These are phyloP conservation scores for Xylaria arbuscula DNA, from an alignment of 2,329 filamentous ascomycete genomes.

Conservation along the genomic window DNA sequence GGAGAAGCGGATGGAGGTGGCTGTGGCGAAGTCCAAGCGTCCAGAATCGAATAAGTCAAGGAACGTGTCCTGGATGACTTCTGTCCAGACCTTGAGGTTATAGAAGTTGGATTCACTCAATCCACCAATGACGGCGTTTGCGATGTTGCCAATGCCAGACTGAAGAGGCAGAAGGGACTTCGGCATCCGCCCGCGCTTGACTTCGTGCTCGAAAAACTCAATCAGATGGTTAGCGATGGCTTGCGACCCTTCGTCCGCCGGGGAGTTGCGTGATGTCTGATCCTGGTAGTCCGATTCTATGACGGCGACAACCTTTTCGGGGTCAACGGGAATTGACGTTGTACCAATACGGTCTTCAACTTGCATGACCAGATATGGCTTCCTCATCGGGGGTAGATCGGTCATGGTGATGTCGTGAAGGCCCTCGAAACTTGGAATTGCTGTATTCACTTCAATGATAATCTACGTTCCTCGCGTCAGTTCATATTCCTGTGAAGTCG, in stretches of 20 bases:
- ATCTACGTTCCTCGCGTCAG: conserved; percentile 58
- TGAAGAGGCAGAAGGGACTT: conserved; percentile 82
- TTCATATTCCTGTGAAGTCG: not conserved
- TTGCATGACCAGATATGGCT: conserved; percentile 86
- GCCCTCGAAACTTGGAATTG: conserved; percentile 85
- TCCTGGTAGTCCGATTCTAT: conserved; percentile 88
- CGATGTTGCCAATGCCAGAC: conserved; percentile 92
- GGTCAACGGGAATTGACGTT: conserved; percentile 83
- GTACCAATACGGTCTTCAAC: conserved; percentile 89
- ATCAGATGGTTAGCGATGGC: conserved; percentile 84
- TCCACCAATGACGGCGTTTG: conserved; percentile 89
- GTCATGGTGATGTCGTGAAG: conserved; percentile 92
- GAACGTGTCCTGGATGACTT: conserved; percentile 93
- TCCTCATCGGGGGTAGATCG: conserved; percentile 82
- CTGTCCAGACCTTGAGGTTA: conserved; percentile 92
- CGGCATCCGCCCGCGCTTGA: conserved; percentile 79
- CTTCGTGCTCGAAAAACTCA: conserved; percentile 86
- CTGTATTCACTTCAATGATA: conserved; percentile 92
- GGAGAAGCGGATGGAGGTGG: conserved; percentile 90
- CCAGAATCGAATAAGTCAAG: conserved; percentile 91
- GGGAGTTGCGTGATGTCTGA: conserved; percentile 76
- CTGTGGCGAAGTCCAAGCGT: conserved; percentile 88
- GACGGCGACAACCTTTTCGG: conserved; percentile 84
- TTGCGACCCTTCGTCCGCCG: conserved; percentile 77
- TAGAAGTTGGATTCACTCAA: conserved; percentile 84